These are phyloP conservation scores for Hordeum marinum DNA, from an alignment of 176 grass and related monocot species.

Conservation along the genomic window DNA sequence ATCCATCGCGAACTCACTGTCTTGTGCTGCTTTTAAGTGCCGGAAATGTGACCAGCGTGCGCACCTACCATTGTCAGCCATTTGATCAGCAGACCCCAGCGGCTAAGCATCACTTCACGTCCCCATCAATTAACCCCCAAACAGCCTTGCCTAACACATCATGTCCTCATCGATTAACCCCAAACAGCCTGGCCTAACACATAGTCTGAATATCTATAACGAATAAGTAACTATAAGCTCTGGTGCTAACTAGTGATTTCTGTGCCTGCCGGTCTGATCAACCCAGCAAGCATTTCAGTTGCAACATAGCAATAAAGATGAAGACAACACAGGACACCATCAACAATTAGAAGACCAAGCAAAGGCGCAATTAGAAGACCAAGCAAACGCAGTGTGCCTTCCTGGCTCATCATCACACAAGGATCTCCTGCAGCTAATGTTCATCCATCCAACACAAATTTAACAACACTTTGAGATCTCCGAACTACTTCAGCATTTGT, in stretches of 20 bases:
- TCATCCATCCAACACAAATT: conserved; percentile 6
- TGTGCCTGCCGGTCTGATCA: not conserved
- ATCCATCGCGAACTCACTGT: not conserved
- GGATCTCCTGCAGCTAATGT: not conserved
- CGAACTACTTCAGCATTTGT: not conserved
- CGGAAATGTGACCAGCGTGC: not conserved
- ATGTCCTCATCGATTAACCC: not conserved
- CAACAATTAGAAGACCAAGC: not conserved
- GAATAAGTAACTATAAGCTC: not conserved
- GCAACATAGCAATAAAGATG: not conserved
- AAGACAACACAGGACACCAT: not conserved
- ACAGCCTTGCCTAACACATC: not conserved
- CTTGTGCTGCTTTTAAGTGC: not conserved
- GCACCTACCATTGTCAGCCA: not conserved
- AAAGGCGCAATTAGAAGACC: not conserved
- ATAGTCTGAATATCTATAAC: not conserved
- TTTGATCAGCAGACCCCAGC: not conserved
- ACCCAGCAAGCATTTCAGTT: not conserved
- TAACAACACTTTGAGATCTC: not conserved
- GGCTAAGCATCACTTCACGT: not conserved
- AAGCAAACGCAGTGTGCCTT: not conserved
- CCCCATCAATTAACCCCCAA: not conserved
- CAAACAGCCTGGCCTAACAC: not conserved
- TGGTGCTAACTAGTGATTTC: not conserved
- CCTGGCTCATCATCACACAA: not conserved